Conservation (phyloP, 2,329 filamentous ascomycete genomes). For the Chrysoporthe austroafricana region DNA sequence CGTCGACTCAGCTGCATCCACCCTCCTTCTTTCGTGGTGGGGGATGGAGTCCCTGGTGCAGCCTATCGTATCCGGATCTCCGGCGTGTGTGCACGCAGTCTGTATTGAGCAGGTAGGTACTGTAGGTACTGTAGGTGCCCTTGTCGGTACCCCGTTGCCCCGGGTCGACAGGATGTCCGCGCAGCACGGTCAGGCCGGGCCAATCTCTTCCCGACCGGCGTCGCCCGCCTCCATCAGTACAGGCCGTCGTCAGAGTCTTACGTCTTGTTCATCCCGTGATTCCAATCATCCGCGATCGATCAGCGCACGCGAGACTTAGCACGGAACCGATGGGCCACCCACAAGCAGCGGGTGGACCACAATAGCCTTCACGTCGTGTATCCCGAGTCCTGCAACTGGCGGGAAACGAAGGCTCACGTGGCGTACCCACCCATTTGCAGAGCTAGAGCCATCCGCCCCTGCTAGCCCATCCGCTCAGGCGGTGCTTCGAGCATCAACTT, state of each 20-base stretch:
- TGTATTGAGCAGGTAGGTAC: too few relatives aligned
- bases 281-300: background rate
- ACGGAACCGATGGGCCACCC: background rate
- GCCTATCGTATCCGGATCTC: constrained; percentile 25
- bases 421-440: constrained; percentile 29
- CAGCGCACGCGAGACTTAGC: background rate
- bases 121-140: background rate
- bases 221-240: background rate
- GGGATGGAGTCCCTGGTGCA: constrained; percentile 15
- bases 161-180: background rate
- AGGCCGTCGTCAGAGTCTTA: background rate
- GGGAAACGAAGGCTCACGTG: constrained; percentile 25
- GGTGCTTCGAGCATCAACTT: background rate
- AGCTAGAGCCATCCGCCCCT: constrained; percentile 20
- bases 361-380: constrained; percentile 25
- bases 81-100: constrained; percentile 6
- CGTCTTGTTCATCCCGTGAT: background rate
- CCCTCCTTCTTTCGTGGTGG: background rate
- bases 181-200: constrained; percentile 11
- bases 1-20: constrained; percentile 6
- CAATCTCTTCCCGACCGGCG: background rate
- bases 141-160: background rate
- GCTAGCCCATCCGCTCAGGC: constrained; percentile 9
- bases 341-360: constrained; percentile 7
- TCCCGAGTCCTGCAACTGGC: constrained; percentile 27